Base-by-base conservation (phyloP, 176 grass and related monocot species). In the Oryza glumipatula region DNA sequence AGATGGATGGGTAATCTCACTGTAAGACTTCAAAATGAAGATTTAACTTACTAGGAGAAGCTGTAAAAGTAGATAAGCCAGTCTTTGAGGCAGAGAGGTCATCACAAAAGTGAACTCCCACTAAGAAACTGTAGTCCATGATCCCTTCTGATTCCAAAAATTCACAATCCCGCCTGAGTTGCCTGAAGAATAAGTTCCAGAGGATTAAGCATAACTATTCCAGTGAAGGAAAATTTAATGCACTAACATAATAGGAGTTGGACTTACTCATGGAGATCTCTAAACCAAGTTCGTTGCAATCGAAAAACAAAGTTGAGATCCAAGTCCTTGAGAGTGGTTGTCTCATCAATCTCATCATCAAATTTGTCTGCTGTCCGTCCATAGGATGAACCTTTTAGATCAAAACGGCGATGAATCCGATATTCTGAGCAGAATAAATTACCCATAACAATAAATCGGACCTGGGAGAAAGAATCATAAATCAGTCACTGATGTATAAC, bases 121-220 rank as follows among this genome's bases (percentile, higher is more conserved):
- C 87, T 76, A 98, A 90, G 77, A 98, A 91, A 72, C 95, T 98
- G 68, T 98, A 98, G 83, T 98, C 95, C 95, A 98, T 98, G 47
- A 98, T 98, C 22, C 93, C 85, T 77, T 93, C 93, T 0, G 86
- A 84, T 82, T 98, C 95, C 84, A 98, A 83, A 76, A 98, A 98
- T 32, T 92, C 89, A 19, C 95, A 98, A 82, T 98, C 95, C 73
- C 72, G 74, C 83, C 82, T 90, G 11, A 98, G 82, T 88, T 98
- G 95, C 68, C 95, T 98, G 75, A 41, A 54, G 9, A 87, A 38
- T 49, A 61, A 68, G 68, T 44, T 67, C 35, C 41, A 74, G 74
- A 74, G 1, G 64, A 54, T 19, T 85, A 54, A 83, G 77, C 67
- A 30, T 36, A 11, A 23, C 22, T 43, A 41, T 80, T 76, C 22